A percentile compares a stretch with the other conserved stretches of the same genome.
Evolutionary conservation across 1,139 yeast species (phyloP).

Genomic region (Suhomyces choctaworum): DNA sequence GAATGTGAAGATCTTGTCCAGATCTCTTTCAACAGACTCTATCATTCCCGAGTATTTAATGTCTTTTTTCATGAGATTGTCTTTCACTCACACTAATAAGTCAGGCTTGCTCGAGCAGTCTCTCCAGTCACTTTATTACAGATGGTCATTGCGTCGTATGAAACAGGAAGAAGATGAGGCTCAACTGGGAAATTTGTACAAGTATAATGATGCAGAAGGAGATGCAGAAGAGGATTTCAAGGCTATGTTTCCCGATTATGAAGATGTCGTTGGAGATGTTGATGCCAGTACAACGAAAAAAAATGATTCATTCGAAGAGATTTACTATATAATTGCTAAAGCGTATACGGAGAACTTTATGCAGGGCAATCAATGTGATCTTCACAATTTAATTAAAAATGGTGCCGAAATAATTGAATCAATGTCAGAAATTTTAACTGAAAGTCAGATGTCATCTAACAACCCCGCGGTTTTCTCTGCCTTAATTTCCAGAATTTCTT

Average conservation of each 20-base stretch:
- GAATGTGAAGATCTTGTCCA: conserved; percentile 38
- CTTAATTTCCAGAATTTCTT: conserved; percentile 40
- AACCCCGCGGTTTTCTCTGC: conserved; percentile 43
- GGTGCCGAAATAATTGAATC: conserved; percentile 42
- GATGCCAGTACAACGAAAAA: conserved; percentile 13
- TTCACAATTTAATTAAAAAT: conserved; percentile 36
- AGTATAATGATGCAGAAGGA: conserved; percentile 59
- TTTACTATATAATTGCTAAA: conserved; percentile 32
- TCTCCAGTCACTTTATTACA: conserved; percentile 62
- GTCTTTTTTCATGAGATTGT: conserved; percentile 41
- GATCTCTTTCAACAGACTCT: conserved; percentile 45
- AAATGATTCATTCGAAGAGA: conserved; percentile 27
- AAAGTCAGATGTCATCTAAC: conserved; percentile 24
- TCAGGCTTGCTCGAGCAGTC: conserved; percentile 38
- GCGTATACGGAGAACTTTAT: conserved; percentile 33
- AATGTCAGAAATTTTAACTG: conserved; percentile 21
- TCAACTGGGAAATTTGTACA: conserved; percentile 62
- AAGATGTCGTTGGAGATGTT: conserved; percentile 53
- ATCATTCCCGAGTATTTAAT: conserved; percentile 49
- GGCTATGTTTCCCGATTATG: conserved; percentile 83
- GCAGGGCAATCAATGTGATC: conserved; percentile 12
- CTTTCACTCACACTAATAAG: conserved; percentile 24
- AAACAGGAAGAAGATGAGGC: conserved; percentile 64
- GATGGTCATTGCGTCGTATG: conserved; percentile 76
- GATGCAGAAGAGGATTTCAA: conserved; percentile 76